A percentile compares a stretch with the other conserved stretches of the same genome.
Conservation (phyloP, 169 alveolate genomes). For the Eimeria maxima region DNA sequence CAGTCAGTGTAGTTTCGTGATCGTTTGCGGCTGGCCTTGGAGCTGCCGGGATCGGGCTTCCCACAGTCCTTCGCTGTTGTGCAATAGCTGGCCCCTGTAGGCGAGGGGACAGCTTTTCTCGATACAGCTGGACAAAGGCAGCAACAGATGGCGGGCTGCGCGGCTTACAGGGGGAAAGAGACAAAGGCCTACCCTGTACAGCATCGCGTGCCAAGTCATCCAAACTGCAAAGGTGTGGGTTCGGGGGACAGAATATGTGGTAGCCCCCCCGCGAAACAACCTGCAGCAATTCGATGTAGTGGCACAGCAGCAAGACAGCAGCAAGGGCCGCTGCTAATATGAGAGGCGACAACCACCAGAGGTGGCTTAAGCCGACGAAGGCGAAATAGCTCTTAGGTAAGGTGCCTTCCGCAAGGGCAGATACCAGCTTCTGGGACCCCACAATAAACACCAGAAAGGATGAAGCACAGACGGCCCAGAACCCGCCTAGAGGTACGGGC, state of each 20-base stretch:
- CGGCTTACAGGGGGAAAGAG: slow-evolving; percentile 42
- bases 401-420: slow-evolving; percentile 48
- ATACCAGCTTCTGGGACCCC: slow-evolving; percentile 39
- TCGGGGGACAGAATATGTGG: slow-evolving; percentile 66
- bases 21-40: not conserved
- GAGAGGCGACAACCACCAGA: slow-evolving; percentile 51
- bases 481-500: slow-evolving; percentile 45
- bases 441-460: slow-evolving; percentile 29
- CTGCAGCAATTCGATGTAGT: slow-evolving; percentile 5
- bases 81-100: slow-evolving; percentile 58
- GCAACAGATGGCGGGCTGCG: not conserved
- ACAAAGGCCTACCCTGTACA: slow-evolving; percentile 56
- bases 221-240: slow-evolving; percentile 56
- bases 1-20: not conserved
- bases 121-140: slow-evolving; percentile 7
- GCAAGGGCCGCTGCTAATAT: slow-evolving; percentile 45
- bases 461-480: slow-evolving; percentile 66
- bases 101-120: slow-evolving; percentile 51
- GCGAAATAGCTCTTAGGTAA: slow-evolving; percentile 10
- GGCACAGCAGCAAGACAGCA: slow-evolving; percentile 51
- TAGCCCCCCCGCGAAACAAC: slow-evolving; percentile 51
- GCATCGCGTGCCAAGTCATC: slow-evolving; percentile 50
- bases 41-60: slow-evolving; percentile 10
- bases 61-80: slow-evolving; percentile 72
- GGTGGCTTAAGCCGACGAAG: slow-evolving; percentile 40